phyloP scores from a whole-genome alignment of 768 basidiomycete genomes.

The Coprinopsis cinerea region DNA sequence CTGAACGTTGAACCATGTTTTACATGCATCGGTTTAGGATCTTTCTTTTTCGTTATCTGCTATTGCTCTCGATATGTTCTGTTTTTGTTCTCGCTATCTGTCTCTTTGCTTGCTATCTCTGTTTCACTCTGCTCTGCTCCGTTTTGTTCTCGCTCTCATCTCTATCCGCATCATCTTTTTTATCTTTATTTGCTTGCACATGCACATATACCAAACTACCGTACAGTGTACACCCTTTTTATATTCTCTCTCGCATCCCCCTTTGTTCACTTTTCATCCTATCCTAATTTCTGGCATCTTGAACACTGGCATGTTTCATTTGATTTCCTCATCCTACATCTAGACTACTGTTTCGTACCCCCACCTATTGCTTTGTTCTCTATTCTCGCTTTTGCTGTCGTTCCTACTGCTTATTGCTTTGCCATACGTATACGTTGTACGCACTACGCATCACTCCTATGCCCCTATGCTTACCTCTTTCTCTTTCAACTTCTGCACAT shows the following conservation, averaged over 20 bases:
- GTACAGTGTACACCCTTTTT: too few species aligned
- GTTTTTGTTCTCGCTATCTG: background rate
- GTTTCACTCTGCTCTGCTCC: slow-evolving; percentile 6
- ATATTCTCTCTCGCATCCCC: too few species aligned
- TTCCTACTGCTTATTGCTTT: slow-evolving; percentile 2
- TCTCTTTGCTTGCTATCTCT: slow-evolving; percentile 3
- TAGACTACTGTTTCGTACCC: background rate
- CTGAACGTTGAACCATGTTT: background rate
- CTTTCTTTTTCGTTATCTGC: background rate
- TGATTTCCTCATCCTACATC: background rate
- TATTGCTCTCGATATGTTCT: background rate
- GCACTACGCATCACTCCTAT: slow-evolving; percentile 12
- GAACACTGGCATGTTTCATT: slow-evolving; percentile 10
- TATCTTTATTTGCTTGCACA: too few species aligned
- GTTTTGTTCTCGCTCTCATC: slow-evolving; percentile 13
- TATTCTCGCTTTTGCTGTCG: slow-evolving; percentile 12
- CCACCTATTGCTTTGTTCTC: slow-evolving; percentile 4
- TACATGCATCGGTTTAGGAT: background rate
- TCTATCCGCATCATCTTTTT: slow-evolving; percentile 6
- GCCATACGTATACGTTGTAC: background rate
- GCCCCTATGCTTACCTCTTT: slow-evolving; percentile 10
- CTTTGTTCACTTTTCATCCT: too few species aligned
- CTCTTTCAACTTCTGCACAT: too few species aligned
- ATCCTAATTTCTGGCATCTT: slow-evolving; percentile 1
- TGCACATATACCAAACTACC: too few species aligned